Evolutionary conservation across 2,329 filamentous ascomycete genomes (phyloP), one percentile per base, ranked within the genome.

Genomic region (Clonostachys solani): DNA sequence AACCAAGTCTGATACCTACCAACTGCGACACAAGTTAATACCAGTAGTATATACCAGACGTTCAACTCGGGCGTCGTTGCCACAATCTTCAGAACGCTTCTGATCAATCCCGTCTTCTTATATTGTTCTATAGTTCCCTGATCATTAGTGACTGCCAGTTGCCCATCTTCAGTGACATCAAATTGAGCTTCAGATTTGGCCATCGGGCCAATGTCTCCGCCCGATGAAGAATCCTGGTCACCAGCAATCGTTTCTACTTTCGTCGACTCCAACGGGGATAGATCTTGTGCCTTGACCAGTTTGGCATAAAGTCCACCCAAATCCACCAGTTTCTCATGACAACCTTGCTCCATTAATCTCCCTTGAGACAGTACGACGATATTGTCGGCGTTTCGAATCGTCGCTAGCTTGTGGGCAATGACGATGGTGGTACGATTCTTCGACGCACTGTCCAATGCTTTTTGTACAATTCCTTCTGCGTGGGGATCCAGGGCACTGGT

Each of bases 351-450:
- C 6, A 80, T 62, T 5, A 80, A 71, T 35, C 65, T 58, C 0
- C 81, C 81, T 50, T 75, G 65, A 8, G 74, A 66, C 51, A 84
- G 64, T 3, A 85, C 81, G 6, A 84, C 64, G 35, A 85, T 84
- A 42, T 78, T 74, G 52, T 85, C 78, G 0, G 81, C 81, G 44
- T 76, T 67, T 51, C 72, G 73, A 44, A 79, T 75, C 0, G 77
- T 80, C 0, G 72, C 71, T 2, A 81, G 62, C 5, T 76, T 64
- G 60, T 81, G 77, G 0, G 81, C 81, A 47, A 85, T 81, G 10
- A 81, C 71, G 38, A 86, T 79, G 0, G 80, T 84, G 1, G 81
- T 85, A 9, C 80, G 67, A 35, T 73, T 71, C 42, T 68, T 61
- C 0, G 78, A 77, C 1, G 80, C 66, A 12, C 67, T 65, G 47